Conservation (phyloP, 768 basidiomycete species). For the Suillus spraguei region DNA sequence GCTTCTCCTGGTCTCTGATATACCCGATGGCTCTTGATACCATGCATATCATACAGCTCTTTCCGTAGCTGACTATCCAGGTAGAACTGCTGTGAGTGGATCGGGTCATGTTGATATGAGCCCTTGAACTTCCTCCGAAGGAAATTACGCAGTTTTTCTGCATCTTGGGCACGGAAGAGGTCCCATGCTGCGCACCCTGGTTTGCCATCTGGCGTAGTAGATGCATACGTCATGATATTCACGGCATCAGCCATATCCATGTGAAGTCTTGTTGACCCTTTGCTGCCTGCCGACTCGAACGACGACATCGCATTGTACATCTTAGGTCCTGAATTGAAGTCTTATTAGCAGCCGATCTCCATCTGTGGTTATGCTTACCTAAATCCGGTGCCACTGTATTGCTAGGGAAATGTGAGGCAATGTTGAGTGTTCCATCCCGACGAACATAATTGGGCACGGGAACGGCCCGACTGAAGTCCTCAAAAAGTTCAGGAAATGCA, state of each 20-base stretch:
- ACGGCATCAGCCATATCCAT: slow-evolving; percentile 96
- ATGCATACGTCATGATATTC: slow-evolving; percentile 86
- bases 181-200: slow-evolving; percentile 92
- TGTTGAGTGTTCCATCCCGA: slow-evolving; percentile 85
- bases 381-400: slow-evolving; percentile 82
- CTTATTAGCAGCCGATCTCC: not conserved
- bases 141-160: slow-evolving; percentile 75
- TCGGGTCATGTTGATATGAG: slow-evolving; percentile 72
- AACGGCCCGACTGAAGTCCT: slow-evolving; percentile 81
- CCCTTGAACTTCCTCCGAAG: slow-evolving; percentile 64
- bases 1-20: slow-evolving; percentile 94
- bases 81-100: slow-evolving; percentile 89
- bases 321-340: slow-evolving; percentile 71
- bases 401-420: slow-evolving; percentile 86
- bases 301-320: slow-evolving; percentile 93
- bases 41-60: slow-evolving; percentile 64
- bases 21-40: slow-evolving; percentile 79
- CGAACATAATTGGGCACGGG: slow-evolving; percentile 92
- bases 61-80: slow-evolving; percentile 69
- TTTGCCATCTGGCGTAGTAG: slow-evolving; percentile 52
- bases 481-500: slow-evolving; percentile 81
- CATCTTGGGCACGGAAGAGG: slow-evolving; percentile 81
- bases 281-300: slow-evolving; percentile 62
- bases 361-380: slow-evolving; percentile 45
- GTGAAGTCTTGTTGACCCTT: slow-evolving; percentile 86